These are phyloP conservation scores for Hypomontagnella submonticulosa DNA, from an alignment of 495 filamentous ascomycete species.

Conservation along the genomic window DNA sequence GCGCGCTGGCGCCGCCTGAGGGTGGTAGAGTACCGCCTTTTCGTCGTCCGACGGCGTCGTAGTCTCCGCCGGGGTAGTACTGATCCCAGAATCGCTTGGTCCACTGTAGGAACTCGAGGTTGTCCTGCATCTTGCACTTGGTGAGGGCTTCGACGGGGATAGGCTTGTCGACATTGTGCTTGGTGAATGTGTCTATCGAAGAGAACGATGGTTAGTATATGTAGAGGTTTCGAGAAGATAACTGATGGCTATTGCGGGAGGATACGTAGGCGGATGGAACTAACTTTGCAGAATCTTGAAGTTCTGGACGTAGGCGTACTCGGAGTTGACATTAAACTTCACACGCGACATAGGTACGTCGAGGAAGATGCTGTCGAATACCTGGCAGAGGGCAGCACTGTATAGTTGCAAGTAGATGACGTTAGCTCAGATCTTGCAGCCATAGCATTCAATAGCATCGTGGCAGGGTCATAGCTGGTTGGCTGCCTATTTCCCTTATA, in stretches of 20 bases:
- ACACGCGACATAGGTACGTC: constrained; percentile 96
- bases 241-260: background rate
- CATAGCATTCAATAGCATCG: constrained; percentile 1
- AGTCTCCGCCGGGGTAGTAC: constrained; percentile 95
- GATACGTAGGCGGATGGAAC: constrained; percentile 45
- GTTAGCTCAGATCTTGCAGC: constrained; percentile 34
- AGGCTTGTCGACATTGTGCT: constrained; percentile 85
- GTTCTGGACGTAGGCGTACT: constrained; percentile 98
- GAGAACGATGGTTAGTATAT: constrained; percentile 39
- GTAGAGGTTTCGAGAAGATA: background rate
- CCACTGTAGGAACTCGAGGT: constrained; percentile 99
- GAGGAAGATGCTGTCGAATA: constrained; percentile 97
- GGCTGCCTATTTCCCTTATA: constrained; percentile 9
- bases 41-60: constrained; percentile 86
- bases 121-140: constrained; percentile 99
- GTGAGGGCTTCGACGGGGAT: constrained; percentile 88
- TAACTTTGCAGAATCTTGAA: constrained; percentile 96
- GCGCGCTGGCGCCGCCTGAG: constrained; percentile 54
- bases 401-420: constrained; percentile 10
- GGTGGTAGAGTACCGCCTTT: constrained; percentile 77
- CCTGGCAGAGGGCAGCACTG: constrained; percentile 94
- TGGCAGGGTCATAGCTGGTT: constrained; percentile 18
- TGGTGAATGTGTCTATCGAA: constrained; percentile 77
- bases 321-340: constrained; percentile 96
- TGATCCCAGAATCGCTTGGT: constrained; percentile 97